Percentiles rank a stretch among this genome's conserved stretches.
phyloP scores from a whole-genome alignment of 345 rosid species.

The Arabis hirsuta region DNA sequence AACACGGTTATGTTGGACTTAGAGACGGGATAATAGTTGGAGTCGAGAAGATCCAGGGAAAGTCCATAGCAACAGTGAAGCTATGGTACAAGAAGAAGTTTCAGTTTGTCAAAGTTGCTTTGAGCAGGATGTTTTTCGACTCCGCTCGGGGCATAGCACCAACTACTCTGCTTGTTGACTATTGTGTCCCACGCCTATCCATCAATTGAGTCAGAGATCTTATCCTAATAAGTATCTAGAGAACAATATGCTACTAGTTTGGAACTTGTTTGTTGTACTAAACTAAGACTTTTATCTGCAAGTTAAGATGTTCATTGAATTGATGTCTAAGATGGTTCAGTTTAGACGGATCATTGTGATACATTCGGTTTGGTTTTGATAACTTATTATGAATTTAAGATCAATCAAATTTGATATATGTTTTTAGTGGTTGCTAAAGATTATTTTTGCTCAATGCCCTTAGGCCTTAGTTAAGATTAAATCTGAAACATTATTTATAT shows the following conservation, averaged over 20 bases:
- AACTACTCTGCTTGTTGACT: not conserved
- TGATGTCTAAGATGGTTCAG: too few relatives aligned
- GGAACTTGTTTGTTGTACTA: not conserved
- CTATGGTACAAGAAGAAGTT: slow-evolving; percentile 8
- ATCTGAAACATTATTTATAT: too few relatives aligned
- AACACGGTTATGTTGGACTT: not conserved
- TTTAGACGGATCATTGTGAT: too few relatives aligned
- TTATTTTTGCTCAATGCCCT: too few relatives aligned
- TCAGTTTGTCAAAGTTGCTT: not conserved
- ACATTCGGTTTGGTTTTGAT: too few relatives aligned
- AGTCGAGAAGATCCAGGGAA: not conserved
- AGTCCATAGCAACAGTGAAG: not conserved
- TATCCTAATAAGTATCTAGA: not conserved
- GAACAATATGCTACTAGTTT: not conserved
- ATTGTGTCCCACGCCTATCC: slow-evolving; percentile 13
- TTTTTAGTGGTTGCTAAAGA: too few relatives aligned
- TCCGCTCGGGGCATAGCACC: not conserved
- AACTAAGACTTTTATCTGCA: not conserved
- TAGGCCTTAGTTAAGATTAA: too few relatives aligned
- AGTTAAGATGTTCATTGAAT: not conserved
- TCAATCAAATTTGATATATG: too few relatives aligned
- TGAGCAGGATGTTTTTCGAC: not conserved
- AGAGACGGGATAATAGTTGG: not conserved
- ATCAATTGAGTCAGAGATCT: not conserved
- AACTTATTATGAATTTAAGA: too few relatives aligned